These are phyloP conservation scores for Didymella sp. DNA, from an alignment of 2,329 filamentous ascomycete genomes.

Conservation along the genomic window DNA sequence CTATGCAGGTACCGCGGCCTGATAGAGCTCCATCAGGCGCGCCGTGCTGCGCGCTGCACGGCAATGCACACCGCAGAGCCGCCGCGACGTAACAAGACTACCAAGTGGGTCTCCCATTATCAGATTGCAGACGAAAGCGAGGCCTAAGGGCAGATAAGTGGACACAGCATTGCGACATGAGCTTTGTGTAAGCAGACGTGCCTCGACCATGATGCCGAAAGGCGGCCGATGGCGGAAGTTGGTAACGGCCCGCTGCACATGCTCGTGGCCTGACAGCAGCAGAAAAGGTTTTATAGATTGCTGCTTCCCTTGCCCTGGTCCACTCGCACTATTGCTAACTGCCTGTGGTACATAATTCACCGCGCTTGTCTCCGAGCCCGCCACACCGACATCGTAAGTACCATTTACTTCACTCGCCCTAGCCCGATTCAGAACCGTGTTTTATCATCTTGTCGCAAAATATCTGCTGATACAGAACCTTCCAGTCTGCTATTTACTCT, in stretches of 20 bases:
- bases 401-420: constrained; percentile 23
- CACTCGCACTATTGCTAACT: not conserved
- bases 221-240: constrained; percentile 26
- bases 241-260: constrained; percentile 25
- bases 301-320: not conserved
- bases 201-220: constrained; percentile 32
- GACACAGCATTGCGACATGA: constrained; percentile 19
- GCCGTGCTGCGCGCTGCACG: not conserved
- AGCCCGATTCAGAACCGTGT: constrained; percentile 30
- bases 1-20: constrained; percentile 15
- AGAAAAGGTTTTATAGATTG: constrained; percentile 8
- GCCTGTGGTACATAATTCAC: not conserved
- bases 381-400: constrained; percentile 20
- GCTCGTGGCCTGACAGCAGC: constrained; percentile 16
- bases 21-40: not conserved
- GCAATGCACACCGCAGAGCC: constrained; percentile 14
- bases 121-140: constrained; percentile 8
- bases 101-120: constrained; percentile 11
- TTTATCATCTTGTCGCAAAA: constrained; percentile 39
- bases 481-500: constrained; percentile 16
- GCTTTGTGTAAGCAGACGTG: constrained; percentile 32
- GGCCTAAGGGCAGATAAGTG: constrained; percentile 18
- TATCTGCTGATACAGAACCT: constrained; percentile 36
- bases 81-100: constrained; percentile 1
- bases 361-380: constrained; percentile 16